phyloP scores from a whole-genome alignment of 345 rosid genomes.

The Leavenworthia alabamica region DNA sequence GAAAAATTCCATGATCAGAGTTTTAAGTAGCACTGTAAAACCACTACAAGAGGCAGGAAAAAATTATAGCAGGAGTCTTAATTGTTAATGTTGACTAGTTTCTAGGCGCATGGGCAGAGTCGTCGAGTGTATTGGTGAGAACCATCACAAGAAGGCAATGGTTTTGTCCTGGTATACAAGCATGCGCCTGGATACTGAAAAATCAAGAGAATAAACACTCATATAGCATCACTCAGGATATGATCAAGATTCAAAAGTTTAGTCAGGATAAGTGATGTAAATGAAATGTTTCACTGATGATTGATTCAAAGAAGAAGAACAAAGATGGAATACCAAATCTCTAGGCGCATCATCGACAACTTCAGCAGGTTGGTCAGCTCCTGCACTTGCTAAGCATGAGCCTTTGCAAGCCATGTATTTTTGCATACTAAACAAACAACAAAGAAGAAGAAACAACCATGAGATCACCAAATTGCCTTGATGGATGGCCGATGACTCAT shows the following conservation, averaged over 20 bases:
- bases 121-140: constrained; percentile 71
- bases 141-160: constrained; percentile 82
- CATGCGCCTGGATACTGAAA: constrained; percentile 89
- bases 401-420: constrained; percentile 87
- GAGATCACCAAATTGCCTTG: background rate
- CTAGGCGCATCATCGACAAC: constrained; percentile 84
- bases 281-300: background rate
- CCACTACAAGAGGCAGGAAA: background rate
- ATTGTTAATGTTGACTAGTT: constrained; percentile 33
- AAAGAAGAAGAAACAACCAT: background rate
- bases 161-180: constrained; percentile 61
- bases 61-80: background rate
- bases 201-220: background rate
- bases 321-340: constrained; percentile 51
- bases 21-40: constrained; percentile 1
- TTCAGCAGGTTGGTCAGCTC: constrained; percentile 93
- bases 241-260: constrained; percentile 15
- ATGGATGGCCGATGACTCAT: background rate
- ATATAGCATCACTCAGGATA: background rate
- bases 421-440: constrained; percentile 48
- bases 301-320: too few relatives aligned
- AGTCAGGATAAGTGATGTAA: background rate
- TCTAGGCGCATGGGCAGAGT: constrained; percentile 89
- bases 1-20: background rate
- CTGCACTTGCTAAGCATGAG: constrained; percentile 71